phyloP scores from a whole-genome alignment of 2,329 filamentous ascomycete genomes.

The Claviceps lovelessii region DNA sequence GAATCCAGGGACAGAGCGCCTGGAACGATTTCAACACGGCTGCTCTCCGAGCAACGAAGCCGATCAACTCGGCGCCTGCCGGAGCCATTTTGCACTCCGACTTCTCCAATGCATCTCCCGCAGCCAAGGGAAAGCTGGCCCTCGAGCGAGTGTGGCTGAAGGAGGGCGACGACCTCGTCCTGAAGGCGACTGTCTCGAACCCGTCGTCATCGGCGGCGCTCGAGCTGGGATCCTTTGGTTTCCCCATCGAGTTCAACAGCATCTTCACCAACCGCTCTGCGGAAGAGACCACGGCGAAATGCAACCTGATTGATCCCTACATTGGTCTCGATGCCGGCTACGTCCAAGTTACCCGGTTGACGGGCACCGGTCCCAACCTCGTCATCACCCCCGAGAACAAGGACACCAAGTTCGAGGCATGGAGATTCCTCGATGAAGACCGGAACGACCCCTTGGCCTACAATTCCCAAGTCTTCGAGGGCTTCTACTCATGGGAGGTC shows the following conservation, averaged over 20 bases:
- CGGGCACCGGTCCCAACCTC: conserved; percentile 37
- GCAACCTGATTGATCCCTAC: conserved; percentile 44
- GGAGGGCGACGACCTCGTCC: conserved; percentile 31
- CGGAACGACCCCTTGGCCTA: conserved; percentile 27
- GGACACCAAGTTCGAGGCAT: conserved; percentile 35
- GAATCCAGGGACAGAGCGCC: conserved; percentile 18
- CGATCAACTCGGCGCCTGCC: conserved; percentile 13
- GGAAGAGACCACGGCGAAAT: conserved; percentile 32
- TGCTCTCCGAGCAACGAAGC: conserved; percentile 2
- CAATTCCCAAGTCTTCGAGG: conserved; percentile 42
- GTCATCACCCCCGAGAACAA: conserved; percentile 36
- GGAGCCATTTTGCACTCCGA: conserved; percentile 25
- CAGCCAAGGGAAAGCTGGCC: conserved; percentile 16
- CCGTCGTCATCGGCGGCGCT: conserved; percentile 30
- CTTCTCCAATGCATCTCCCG: conserved; percentile 8
- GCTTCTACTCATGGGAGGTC: conserved; percentile 46
- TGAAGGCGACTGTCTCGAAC: conserved; percentile 15
- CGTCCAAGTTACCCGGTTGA: conserved; percentile 36
- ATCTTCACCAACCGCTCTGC: conserved; percentile 40
- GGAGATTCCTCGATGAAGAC: conserved; percentile 35
- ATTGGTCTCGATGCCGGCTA: conserved; percentile 46
- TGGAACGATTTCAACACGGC: conserved; percentile 38
- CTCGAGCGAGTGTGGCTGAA: conserved; percentile 39
- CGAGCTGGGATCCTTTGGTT: conserved; percentile 42
- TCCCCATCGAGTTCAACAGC: conserved; percentile 48